phyloP scores from a whole-genome alignment of 2,329 filamentous ascomycete species.

The Phoma herbarum region DNA sequence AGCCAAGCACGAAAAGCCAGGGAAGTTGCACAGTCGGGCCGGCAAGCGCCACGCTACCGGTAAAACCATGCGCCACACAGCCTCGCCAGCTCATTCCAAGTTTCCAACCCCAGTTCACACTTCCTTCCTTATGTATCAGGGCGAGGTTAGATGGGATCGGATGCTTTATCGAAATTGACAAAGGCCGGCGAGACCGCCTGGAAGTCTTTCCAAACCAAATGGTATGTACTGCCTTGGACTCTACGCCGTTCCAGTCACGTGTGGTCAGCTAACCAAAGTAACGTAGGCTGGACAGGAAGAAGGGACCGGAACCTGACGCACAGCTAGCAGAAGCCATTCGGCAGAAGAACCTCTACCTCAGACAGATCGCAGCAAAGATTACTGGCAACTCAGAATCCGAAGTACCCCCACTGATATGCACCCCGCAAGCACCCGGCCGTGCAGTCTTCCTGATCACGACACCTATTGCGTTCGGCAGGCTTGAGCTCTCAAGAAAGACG shows the following conservation, averaged over 20 bases:
- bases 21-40: neutral
- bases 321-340: slow-evolving; percentile 19
- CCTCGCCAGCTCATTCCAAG: slow-evolving; percentile 17
- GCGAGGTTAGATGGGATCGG: slow-evolving; percentile 22
- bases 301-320: slow-evolving; percentile 8
- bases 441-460: slow-evolving; percentile 23
- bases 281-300: slow-evolving; percentile 16
- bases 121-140: slow-evolving; percentile 8
- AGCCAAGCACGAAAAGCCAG: neutral
- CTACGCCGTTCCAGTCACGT: slow-evolving; percentile 1
- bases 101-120: slow-evolving; percentile 10
- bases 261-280: neutral
- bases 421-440: slow-evolving; percentile 8
- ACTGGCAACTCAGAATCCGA: slow-evolving; percentile 23
- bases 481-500: slow-evolving; percentile 15
- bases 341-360: slow-evolving; percentile 19
- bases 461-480: slow-evolving; percentile 19
- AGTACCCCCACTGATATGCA: slow-evolving; percentile 21
- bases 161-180: slow-evolving; percentile 25
- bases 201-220: slow-evolving; percentile 22
- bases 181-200: slow-evolving; percentile 22
- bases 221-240: neutral
- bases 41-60: slow-evolving; percentile 15
- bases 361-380: slow-evolving; percentile 18
- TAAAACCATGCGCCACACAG: slow-evolving; percentile 17